A percentile compares a stretch with the other conserved stretches of the same genome.
Evolutionary conservation across 208 protist species (phyloP).

Genomic region (Crithidia bombi): DNA sequence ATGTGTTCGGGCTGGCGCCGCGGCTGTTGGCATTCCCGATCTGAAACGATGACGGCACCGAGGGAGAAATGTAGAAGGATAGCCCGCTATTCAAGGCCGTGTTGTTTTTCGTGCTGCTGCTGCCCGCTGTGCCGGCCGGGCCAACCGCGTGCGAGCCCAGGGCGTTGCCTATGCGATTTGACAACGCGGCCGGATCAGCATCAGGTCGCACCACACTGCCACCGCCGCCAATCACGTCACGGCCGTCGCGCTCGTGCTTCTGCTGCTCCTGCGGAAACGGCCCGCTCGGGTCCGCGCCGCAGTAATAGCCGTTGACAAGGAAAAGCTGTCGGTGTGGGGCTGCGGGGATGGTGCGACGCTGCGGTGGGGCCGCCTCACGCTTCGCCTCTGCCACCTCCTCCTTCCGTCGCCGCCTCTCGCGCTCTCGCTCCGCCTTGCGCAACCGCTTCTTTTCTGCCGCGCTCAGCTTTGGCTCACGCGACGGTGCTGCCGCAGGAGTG

Average conservation of each 20-base stretch:
- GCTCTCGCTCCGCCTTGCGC: background rate
- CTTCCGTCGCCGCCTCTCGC: background rate
- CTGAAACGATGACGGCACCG: background rate
- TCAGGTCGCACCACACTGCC: background rate
- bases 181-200: background rate
- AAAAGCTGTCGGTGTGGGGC: conserved; percentile 53
- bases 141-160: background rate
- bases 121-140: background rate
- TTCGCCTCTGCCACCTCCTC: background rate
- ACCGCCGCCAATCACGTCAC: background rate
- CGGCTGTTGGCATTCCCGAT: background rate
- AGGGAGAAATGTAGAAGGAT: conserved; percentile 12
- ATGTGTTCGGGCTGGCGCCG: background rate
- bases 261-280: background rate
- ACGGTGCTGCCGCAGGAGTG: background rate
- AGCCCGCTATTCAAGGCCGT: background rate
- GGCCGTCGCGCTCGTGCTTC: background rate
- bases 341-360: conserved; percentile 36
- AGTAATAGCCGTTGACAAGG: conserved; percentile 27
- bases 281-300: background rate
- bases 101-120: background rate
- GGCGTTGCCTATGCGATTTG: conserved; percentile 11
- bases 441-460: background rate
- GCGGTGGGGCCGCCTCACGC: background rate
- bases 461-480: background rate